Conservation (phyloP, 768 basidiomycete genomes). For the Russula lepida region DNA sequence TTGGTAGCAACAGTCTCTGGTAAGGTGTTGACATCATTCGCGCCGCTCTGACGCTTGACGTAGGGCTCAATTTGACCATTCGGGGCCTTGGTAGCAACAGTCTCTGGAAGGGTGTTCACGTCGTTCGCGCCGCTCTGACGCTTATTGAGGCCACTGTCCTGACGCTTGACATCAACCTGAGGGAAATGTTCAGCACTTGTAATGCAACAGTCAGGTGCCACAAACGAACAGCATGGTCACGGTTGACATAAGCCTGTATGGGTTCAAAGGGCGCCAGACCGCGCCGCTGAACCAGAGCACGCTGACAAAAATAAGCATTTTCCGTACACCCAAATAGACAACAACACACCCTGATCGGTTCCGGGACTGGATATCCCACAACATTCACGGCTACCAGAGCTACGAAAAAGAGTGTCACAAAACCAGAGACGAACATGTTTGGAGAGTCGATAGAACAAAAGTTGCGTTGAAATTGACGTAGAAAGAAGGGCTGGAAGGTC, state of each 20-base stretch:
- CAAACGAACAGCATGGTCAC: slow-evolving; percentile 9
- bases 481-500: slow-evolving; percentile 24
- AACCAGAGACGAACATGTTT: slow-evolving; percentile 40
- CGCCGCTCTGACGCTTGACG: neutral
- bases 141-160: no score
- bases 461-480: slow-evolving; percentile 21
- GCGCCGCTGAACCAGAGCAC: slow-evolving; percentile 23
- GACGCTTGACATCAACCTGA: neutral
- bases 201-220: neutral
- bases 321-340: neutral
- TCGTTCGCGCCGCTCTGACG: no score
- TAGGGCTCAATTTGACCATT: neutral
- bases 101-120: slow-evolving; percentile 17
- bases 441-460: slow-evolving; percentile 21
- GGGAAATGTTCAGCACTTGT: neutral
- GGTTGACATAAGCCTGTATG: slow-evolving; percentile 38
- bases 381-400: slow-evolving; percentile 38
- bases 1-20: slow-evolving; percentile 23
- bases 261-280: slow-evolving; percentile 31
- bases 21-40: neutral
- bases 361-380: slow-evolving; percentile 36
- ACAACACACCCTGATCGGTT: slow-evolving; percentile 24
- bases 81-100: slow-evolving; percentile 21
- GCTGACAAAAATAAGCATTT: slow-evolving; percentile 1
- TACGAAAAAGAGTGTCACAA: slow-evolving; percentile 34